Evolutionary conservation across 495 filamentous ascomycete genomes (phyloP).

Genomic region (Penicillium roqueforti): DNA sequence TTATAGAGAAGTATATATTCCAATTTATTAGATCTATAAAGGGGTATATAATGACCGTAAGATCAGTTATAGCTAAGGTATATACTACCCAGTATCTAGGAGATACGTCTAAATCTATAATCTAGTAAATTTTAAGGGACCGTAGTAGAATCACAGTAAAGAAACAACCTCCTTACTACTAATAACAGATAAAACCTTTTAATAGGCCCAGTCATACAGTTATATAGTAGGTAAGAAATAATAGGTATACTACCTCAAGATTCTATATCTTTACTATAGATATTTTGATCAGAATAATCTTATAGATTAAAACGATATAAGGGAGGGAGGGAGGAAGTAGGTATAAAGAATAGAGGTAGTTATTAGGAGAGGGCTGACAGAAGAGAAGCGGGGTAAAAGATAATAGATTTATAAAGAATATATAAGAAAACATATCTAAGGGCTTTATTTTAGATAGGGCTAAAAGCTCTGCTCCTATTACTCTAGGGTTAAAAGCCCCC

Average conservation of each 20-base stretch:
- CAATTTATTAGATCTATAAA: slow-evolving; percentile 2
- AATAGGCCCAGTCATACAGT: background rate
- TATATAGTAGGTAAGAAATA: background rate
- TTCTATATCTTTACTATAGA: background rate
- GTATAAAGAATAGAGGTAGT: no score
- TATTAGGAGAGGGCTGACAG: no score
- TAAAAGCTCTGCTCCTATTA: no score
- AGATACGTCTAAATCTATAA: background rate
- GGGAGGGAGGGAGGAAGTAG: no score
- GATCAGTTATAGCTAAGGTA: background rate
- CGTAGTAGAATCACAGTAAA: background rate
- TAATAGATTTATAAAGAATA: no score
- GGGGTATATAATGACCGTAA: background rate
- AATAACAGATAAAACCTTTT: background rate
- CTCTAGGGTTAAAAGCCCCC: no score
- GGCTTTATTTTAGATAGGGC: no score
- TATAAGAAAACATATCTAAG: no score
- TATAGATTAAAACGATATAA: no score
- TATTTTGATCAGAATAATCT: no score
- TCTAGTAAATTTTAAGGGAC: background rate
- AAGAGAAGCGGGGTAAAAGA: no score
- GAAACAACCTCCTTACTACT: background rate
- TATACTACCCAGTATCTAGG: background rate
- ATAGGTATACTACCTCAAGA: background rate
- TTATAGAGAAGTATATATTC: background rate